phyloP scores from a whole-genome alignment of 1,284 basidiomycete genomes.

The Sanghuangporus baumii region DNA sequence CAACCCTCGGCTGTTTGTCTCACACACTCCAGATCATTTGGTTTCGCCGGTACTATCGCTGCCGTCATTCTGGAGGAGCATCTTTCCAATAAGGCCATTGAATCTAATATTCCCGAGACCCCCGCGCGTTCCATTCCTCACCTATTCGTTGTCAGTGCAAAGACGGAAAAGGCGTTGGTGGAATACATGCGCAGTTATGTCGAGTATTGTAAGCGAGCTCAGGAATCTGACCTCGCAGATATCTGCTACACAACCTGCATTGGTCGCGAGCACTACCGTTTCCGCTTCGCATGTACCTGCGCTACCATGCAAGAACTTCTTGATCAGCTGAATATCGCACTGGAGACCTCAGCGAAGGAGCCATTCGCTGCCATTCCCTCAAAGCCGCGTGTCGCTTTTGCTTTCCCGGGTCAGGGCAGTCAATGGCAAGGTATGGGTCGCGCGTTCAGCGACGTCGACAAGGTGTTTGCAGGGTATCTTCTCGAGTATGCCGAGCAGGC shows the following conservation, averaged over 20 bases:
- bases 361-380: slow-evolving; percentile 12
- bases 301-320: slow-evolving; percentile 29
- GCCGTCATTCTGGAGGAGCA: slow-evolving; percentile 30
- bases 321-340: slow-evolving; percentile 25
- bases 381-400: slow-evolving; percentile 25
- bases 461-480: slow-evolving; percentile 27
- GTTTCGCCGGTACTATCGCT: slow-evolving; percentile 33
- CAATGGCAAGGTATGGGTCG: slow-evolving; percentile 33
- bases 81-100: not conserved
- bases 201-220: slow-evolving; percentile 25
- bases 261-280: slow-evolving; percentile 32
- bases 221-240: slow-evolving; percentile 25
- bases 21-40: slow-evolving; percentile 25
- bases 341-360: not conserved
- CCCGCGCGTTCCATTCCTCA: slow-evolving; percentile 15
- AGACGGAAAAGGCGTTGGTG: slow-evolving; percentile 27
- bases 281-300: slow-evolving; percentile 30
- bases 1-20: not conserved
- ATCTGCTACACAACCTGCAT: slow-evolving; percentile 33
- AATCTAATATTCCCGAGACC: not conserved
- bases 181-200: slow-evolving; percentile 29
- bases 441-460: slow-evolving; percentile 27
- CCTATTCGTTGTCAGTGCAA: slow-evolving; percentile 31
- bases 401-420: slow-evolving; percentile 33
- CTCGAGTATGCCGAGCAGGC: slow-evolving; percentile 26